These are phyloP conservation scores for Gossypium mustelinum DNA, from an alignment of 345 rosid species.

Conservation along the genomic window DNA sequence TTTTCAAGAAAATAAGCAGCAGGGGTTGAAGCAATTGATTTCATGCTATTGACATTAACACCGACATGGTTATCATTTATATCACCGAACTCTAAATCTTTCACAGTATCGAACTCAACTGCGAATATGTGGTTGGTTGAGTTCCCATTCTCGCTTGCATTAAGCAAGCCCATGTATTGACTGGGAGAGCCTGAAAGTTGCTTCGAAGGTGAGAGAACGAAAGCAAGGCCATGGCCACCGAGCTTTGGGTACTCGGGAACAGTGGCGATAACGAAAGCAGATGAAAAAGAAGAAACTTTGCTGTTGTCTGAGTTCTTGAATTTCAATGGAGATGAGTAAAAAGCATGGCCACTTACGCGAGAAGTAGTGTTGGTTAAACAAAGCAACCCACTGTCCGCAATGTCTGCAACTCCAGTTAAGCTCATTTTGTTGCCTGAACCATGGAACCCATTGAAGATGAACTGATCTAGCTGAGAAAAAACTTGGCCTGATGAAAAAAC, in stretches of 20 bases:
- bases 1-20: conserved; percentile 49
- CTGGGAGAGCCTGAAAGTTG: conserved; percentile 51
- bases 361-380: conserved; percentile 49
- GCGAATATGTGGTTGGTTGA: conserved; percentile 54
- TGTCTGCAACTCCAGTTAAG: conserved; percentile 47
- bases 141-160: conserved; percentile 31
- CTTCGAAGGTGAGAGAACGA: conserved; percentile 53
- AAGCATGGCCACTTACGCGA: conserved; percentile 70
- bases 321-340: conserved; percentile 55
- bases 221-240: conserved; percentile 87
- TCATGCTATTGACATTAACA: conserved; percentile 58
- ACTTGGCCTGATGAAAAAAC: conserved; percentile 23
- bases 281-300: conserved; percentile 61
- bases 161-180: conserved; percentile 61
- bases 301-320: conserved; percentile 44
- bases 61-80: conserved; percentile 83
- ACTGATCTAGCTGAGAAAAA: conserved; percentile 32
- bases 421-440: conserved; percentile 34
- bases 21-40: conserved; percentile 49
- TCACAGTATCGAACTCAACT: conserved; percentile 82
- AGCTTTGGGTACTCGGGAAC: conserved; percentile 55
- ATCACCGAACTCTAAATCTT: conserved; percentile 60
- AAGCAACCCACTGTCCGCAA: conserved; percentile 50
- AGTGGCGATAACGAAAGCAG: conserved; percentile 75
- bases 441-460: conserved; percentile 45